phyloP scores from a whole-genome alignment of 2,329 filamentous ascomycete species.

The Gaeumannomyces sp. region DNA sequence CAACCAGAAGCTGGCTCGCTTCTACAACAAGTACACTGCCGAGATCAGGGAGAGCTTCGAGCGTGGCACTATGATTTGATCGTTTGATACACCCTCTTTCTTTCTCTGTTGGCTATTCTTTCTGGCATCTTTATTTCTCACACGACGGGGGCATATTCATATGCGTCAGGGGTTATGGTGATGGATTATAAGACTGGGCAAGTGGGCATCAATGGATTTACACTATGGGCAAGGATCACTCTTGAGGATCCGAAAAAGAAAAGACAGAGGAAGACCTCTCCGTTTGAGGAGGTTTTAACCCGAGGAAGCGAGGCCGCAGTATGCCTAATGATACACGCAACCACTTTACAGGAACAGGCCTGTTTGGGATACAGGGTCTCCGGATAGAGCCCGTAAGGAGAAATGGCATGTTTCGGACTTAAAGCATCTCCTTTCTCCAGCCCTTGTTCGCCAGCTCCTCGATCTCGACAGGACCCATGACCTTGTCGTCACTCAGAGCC shows the following conservation, averaged over 20 bases:
- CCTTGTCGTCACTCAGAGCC: conserved; percentile 66
- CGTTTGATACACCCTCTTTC: background rate
- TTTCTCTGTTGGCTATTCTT: background rate
- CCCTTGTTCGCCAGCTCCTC: conserved; percentile 73
- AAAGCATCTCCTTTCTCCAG: conserved; percentile 91
- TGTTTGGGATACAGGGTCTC: too few relatives aligned
- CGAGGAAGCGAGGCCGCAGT: background rate
- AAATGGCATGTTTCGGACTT: conserved; percentile 20
- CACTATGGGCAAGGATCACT: background rate
- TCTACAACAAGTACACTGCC: conserved; percentile 98
- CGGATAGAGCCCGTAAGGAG: background rate
- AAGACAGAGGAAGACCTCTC: too few relatives aligned
- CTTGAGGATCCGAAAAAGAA: background rate
- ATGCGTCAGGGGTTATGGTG: background rate
- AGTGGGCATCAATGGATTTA: background rate
- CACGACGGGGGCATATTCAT: background rate
- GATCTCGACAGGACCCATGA: conserved; percentile 76
- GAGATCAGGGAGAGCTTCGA: conserved; percentile 98
- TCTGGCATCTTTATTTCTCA: background rate
- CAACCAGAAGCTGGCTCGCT: conserved; percentile 91
- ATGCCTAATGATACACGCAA: conserved; percentile 6
- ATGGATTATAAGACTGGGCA: background rate
- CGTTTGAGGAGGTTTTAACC: background rate
- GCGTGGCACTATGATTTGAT: conserved; percentile 87
- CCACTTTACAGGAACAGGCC: background rate